Percentiles rank a stretch among this genome's conserved stretches.
Conservation (phyloP, 331 rosid species). For the Saraca asoca region DNA sequence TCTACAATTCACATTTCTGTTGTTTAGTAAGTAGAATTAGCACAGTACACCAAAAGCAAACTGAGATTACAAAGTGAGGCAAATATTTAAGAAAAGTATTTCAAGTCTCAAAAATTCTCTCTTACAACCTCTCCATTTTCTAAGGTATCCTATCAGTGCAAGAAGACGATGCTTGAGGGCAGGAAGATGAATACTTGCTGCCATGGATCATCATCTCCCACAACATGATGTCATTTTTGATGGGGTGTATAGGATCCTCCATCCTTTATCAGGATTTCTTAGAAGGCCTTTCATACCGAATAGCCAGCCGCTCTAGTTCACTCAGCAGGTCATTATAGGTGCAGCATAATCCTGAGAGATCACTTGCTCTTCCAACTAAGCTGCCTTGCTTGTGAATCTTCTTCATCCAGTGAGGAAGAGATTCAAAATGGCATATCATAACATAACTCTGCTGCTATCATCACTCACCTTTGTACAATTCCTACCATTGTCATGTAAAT, state of each 20-base stretch:
- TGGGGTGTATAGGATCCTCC: slow-evolving; percentile 88
- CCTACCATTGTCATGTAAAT: slow-evolving; percentile 58
- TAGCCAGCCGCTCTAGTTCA: slow-evolving; percentile 85
- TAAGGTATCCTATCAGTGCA: no score
- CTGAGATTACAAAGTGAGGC: no score
- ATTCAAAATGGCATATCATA: slow-evolving; percentile 44
- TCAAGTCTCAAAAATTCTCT: no score
- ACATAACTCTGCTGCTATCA: slow-evolving; percentile 49
- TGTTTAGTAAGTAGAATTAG: no score
- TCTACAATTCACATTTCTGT: no score
- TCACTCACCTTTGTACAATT: slow-evolving; percentile 92
- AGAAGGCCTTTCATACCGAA: slow-evolving; percentile 96
- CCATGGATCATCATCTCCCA: slow-evolving; percentile 95
- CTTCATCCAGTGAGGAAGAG: slow-evolving; percentile 54
- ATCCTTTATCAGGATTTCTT: slow-evolving; percentile 72
- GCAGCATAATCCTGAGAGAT: slow-evolving; percentile 72
- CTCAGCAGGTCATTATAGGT: slow-evolving; percentile 71
- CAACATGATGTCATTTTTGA: slow-evolving; percentile 87
- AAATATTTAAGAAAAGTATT: no score
- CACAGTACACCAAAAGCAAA: no score
- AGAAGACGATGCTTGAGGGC: background rate
- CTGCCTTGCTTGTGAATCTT: slow-evolving; percentile 99
- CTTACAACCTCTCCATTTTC: no score
- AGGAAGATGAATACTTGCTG: slow-evolving; percentile 55
- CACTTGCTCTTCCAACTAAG: slow-evolving; percentile 96